Base-by-base conservation (phyloP, 108 stramenopile genomes). In the Epithemia pelagica region DNA sequence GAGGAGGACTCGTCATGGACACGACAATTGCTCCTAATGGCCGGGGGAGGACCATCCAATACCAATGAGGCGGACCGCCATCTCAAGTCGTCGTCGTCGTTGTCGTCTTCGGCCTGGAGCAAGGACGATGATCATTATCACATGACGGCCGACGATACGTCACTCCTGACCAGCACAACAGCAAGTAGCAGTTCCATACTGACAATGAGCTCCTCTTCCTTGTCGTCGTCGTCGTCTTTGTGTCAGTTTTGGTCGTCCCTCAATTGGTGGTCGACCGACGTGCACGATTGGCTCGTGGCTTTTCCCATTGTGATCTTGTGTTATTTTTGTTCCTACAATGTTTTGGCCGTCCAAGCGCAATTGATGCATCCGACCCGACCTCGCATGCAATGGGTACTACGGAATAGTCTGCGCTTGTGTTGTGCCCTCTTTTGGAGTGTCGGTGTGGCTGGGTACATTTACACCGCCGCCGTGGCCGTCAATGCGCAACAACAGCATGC, bases 261-360 rank as follows among this genome's bases (percentile, higher is more conserved):
- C 32, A 66, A 53, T 10, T 30, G 27, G 3, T 62, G 37, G 46
- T 66, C 10, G 28, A 61, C 61, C 8, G 73, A 74, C 53, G 56
- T 69, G 46, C 51, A 58, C 0, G 65, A 62, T 24, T 82, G 80
- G 46, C 52, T 75, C 21, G 61, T 84, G 26, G 74, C 89, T 28
- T 86, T 94, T 59, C 92, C 92, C 0, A 87, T 94, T 29, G 70
- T 90, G 24, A 78, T 75, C n/a, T 64, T 87, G n/a, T 64, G 76
- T 10, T 94, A 88, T 65, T 53, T 94, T 0, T 78, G 82, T 29
- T 78, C 80, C 53, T 90, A 86, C 80, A 94, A 94, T 64, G 69
- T 90, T 23, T 74, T 88, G 1, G 66, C 80, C 0, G 83, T 93
- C 29, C 89, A 93, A 66, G 70, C 71, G 37, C 37, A 72, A 23